Evolutionary conservation across 495 filamentous ascomycete genomes (phyloP), one percentile per base, ranked within the genome.

Genomic region (Sporormia fimetaria): DNA sequence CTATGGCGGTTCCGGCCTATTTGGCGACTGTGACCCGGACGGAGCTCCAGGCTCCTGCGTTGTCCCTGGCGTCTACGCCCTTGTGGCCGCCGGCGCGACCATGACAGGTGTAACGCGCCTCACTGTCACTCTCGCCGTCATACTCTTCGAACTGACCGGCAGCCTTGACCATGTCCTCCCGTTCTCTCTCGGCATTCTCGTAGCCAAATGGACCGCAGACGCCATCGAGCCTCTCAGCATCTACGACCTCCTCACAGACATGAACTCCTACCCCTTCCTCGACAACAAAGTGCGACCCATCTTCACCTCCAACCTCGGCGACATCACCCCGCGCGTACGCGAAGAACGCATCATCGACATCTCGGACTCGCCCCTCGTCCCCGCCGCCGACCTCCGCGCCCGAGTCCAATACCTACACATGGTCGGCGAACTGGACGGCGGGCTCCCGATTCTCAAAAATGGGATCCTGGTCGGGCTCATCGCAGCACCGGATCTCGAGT

Each of bases 51-150:
- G 81, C 30, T 71, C 72, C n/a, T 98, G 90, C 57, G 81, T 98
- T 40, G 86, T 87, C 29, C 90, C 90, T 3, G 90, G 90, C 10
- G 86, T 98, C 0, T 98, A 98, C 59, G 90, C 86, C 2, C 70
- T 98, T 52, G 83, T 94, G 39, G 92, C 87, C 18, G 90, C 90
- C 33, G 90, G 90, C 14, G 84, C 87, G 10, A 94, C 88, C 9
- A 98, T 98, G 90, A 96, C 90, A 51, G 90, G 90, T 35, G 90
- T 96, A 5, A 98, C 90, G 9, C 72, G 90, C 21, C 62, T 98
- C 21, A 95, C 90, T 0, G 87, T 98, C 8, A 95, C 90, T 1
- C 73, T 98, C 0, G 85, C 86, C 9, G 84, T 98, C 52, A 95
- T 98, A 49, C 68, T 95, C 0, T 96, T 98, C 55, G 90, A 98